phyloP scores from a whole-genome alignment of 2,329 filamentous ascomycete species.

The Parascedosporium putredinis region DNA sequence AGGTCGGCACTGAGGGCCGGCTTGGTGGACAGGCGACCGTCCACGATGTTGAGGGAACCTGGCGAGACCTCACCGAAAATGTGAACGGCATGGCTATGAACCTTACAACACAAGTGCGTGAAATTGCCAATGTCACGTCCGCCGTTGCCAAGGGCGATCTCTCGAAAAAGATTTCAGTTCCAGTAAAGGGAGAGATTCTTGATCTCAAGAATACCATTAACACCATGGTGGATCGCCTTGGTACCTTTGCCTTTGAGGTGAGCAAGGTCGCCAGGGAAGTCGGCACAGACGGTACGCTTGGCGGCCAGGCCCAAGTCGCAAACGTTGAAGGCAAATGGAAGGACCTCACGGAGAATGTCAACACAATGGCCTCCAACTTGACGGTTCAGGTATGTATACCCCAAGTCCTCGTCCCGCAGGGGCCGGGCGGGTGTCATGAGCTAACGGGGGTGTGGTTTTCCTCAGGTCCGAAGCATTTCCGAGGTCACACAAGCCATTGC shows the following conservation, averaged over 20 bases:
- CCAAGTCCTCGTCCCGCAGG: slow-evolving; percentile 54
- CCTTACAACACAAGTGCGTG: slow-evolving; percentile 90
- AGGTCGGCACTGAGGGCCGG: slow-evolving; percentile 91
- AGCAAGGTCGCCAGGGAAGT: slow-evolving; percentile 93
- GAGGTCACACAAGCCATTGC: slow-evolving; percentile 92
- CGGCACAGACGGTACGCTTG: slow-evolving; percentile 88
- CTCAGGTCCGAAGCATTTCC: slow-evolving; percentile 77
- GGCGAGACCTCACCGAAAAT: slow-evolving; percentile 89
- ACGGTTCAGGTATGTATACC: slow-evolving; percentile 45
- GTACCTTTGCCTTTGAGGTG: slow-evolving; percentile 92
- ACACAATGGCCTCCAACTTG: slow-evolving; percentile 62
- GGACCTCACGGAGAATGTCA: slow-evolving; percentile 84
- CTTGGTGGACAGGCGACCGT: slow-evolving; percentile 92
- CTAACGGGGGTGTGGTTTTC: too few species aligned
- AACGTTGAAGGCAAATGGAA: slow-evolving; percentile 98
- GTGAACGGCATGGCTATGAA: slow-evolving; percentile 99
- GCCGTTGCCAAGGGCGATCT: slow-evolving; percentile 90
- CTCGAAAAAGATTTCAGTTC: slow-evolving; percentile 90
- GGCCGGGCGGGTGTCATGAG: too few species aligned
- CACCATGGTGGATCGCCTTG: slow-evolving; percentile 94
- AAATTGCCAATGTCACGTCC: slow-evolving; percentile 93
- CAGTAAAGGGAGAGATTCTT: slow-evolving; percentile 87
- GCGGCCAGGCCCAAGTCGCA: slow-evolving; percentile 86
- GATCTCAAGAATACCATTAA: slow-evolving; percentile 97
- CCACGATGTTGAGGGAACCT: slow-evolving; percentile 92